Base-by-base conservation (phyloP, 257 asterid species). In the Coffea canephora region DNA sequence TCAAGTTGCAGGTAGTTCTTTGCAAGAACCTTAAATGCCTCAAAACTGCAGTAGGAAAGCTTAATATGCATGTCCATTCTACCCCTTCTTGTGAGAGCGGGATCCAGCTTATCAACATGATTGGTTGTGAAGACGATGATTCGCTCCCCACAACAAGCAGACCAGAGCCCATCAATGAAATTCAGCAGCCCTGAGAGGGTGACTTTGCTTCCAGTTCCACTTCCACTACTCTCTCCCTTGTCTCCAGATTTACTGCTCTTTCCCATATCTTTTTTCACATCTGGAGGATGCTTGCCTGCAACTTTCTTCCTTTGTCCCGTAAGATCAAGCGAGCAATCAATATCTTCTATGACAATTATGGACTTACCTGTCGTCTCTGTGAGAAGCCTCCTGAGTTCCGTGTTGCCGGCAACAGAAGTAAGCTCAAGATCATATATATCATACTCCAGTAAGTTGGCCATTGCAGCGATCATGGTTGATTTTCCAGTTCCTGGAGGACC, bases 381-480 rank as follows among this genome's bases (percentile, higher is more conserved):
- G 57, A 83, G 34, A 39, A 80, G 87, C 80, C 65, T 73, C 54
- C 78, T 80, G 68, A 83, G 76, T 13, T 80, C 71, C 12, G 82
- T 76, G 73, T 84, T 80, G 80, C 80, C 87, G 50, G 21, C 68
- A 15, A 80, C 87, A 5, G 84, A 80, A 4, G 84, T 80, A 1
- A 77, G 75, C 61, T 84, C 84, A 50, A 84, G 80, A 73, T 80
- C 87, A 68, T 74, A 80, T 34, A 80, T 27, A 59, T 84, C 87
- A 57, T 84, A 84, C 36, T 77, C 70, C 52, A 84, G 46, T 36
- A 84, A 50, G 70, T 84, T 80, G 21, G 87, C 78, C 87, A 84
- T 80, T 80, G 82, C 84, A 27, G 80, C 87, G 68, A 84, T 80
- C 84, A 84, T 73, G 36, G 87, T 84, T 6, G 85, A 82, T 36